Evolutionary conservation across 202 grass and related monocot species (phyloP).

Genomic region (Hordeum pubiflorum): DNA sequence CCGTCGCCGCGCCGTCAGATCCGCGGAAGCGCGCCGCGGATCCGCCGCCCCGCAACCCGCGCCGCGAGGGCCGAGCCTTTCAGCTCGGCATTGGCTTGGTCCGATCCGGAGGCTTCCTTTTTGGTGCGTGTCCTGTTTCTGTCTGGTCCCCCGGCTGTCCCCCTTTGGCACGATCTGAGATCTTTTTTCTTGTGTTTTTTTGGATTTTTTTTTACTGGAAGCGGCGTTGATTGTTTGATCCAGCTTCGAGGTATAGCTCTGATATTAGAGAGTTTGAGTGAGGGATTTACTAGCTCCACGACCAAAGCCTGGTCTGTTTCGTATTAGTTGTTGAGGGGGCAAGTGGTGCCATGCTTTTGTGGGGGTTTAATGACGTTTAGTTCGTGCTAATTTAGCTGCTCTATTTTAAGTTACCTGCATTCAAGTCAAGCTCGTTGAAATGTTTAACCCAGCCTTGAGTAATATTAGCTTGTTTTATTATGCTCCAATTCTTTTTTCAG

Average conservation of each 20-base stretch:
- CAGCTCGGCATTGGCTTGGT: conserved; percentile 40
- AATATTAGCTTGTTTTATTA: neutral
- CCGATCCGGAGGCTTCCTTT: conserved; percentile 27
- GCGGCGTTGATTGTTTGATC: conserved; percentile 17
- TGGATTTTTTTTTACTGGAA: neutral
- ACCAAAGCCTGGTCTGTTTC: neutral
- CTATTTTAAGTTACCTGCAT: conserved; percentile 15
- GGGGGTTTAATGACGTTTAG: neutral
- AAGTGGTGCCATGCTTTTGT: neutral
- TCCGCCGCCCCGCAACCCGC: conserved; percentile 4
- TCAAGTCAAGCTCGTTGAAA: neutral
- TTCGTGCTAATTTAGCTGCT: conserved; percentile 17
- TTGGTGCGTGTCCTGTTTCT: conserved; percentile 36
- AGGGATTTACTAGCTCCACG: neutral
- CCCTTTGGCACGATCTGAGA: conserved; percentile 38
- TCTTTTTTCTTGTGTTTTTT: neutral
- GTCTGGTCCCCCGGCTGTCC: conserved; percentile 20
- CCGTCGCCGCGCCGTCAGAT: conserved; percentile 18
- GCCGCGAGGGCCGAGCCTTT: neutral
- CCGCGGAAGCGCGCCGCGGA: conserved; percentile 22
- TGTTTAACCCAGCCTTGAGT: neutral
- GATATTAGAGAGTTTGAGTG: conserved; percentile 9
- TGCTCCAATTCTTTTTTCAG: neutral
- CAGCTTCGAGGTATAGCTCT: neutral
- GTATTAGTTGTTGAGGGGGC: neutral